Conservation (phyloP, 2,329 filamentous ascomycete genomes). For the Colletotrichum musicola region DNA sequence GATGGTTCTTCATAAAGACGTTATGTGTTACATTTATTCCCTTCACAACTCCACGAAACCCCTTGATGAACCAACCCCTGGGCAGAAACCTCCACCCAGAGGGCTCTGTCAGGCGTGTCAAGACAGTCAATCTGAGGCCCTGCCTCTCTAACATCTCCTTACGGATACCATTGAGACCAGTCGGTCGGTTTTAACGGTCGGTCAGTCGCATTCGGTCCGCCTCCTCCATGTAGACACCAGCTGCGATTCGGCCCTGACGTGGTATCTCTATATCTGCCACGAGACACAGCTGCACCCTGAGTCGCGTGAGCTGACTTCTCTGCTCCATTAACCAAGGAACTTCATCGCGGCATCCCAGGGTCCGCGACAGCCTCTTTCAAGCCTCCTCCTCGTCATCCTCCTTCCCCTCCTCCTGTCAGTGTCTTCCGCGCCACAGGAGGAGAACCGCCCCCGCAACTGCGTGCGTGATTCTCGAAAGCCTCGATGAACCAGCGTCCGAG, state of each 20-base stretch:
- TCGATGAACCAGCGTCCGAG: not conserved
- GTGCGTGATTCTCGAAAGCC: not conserved
- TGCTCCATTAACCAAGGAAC: conserved; percentile 10
- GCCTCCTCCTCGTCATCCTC: not conserved
- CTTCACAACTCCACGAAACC: not conserved
- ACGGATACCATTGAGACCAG: conserved; percentile 4
- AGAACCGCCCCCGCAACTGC: conserved; percentile 7
- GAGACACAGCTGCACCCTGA: conserved; percentile 1
- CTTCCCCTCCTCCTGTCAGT: not conserved
- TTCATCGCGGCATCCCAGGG: not conserved
- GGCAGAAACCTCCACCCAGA: conserved; percentile 1
- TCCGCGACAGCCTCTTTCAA: conserved; percentile 2
- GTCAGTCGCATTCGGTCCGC: conserved; percentile 13
- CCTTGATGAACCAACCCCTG: not conserved
- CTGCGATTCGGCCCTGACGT: conserved; percentile 9
- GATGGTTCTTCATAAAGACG: not conserved
- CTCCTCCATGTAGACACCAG: conserved; percentile 4
- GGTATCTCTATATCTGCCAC: conserved; percentile 17
- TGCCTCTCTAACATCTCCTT: not conserved
- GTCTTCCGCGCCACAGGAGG: not conserved
- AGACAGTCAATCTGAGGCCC: not conserved
- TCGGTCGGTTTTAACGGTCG: not conserved
- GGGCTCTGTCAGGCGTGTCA: not conserved
- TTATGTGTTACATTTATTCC: not conserved
- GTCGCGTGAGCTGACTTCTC: conserved; percentile 12